phyloP scores from a whole-genome alignment of 73 alveolate species.

The Strombidium stylifer region DNA sequence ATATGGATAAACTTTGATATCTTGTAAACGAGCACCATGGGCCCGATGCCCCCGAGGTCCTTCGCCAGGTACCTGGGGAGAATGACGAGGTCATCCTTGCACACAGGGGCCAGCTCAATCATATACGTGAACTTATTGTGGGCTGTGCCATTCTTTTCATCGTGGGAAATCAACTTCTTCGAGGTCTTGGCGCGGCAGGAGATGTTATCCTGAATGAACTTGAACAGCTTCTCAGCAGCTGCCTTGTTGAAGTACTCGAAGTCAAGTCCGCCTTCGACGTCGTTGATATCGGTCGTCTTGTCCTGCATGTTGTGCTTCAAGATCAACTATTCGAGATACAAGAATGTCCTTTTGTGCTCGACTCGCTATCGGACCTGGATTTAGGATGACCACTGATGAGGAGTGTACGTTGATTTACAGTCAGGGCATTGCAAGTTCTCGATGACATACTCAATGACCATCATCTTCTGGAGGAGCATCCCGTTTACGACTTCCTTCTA shows the following conservation, averaged over 20 bases:
- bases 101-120: constrained; percentile 95
- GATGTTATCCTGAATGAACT: constrained; percentile 76
- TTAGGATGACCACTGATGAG: constrained; percentile 95
- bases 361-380: constrained; percentile 94
- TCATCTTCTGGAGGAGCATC: constrained; percentile 71
- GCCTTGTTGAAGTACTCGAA: constrained; percentile 90
- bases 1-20: constrained; percentile 85
- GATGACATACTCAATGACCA: constrained; percentile 88
- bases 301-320: constrained; percentile 93
- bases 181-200: constrained; percentile 84
- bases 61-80: constrained; percentile 82
- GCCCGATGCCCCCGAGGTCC: constrained; percentile 96
- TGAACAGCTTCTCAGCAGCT: constrained; percentile 90
- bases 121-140: constrained; percentile 86
- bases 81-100: constrained; percentile 96
- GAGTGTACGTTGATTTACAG: constrained; percentile 95
- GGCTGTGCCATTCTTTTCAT: constrained; percentile 79
- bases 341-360: constrained; percentile 93
- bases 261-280: constrained; percentile 97
- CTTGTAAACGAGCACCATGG: constrained; percentile 89
- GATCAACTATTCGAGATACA: constrained; percentile 90
- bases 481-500: constrained; percentile 89
- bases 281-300: constrained; percentile 83
- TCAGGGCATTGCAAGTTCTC: constrained; percentile 95
- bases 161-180: constrained; percentile 94